phyloP scores from a whole-genome alignment of 192 early-diverging fungal species.

The Coemansia sp. region DNA sequence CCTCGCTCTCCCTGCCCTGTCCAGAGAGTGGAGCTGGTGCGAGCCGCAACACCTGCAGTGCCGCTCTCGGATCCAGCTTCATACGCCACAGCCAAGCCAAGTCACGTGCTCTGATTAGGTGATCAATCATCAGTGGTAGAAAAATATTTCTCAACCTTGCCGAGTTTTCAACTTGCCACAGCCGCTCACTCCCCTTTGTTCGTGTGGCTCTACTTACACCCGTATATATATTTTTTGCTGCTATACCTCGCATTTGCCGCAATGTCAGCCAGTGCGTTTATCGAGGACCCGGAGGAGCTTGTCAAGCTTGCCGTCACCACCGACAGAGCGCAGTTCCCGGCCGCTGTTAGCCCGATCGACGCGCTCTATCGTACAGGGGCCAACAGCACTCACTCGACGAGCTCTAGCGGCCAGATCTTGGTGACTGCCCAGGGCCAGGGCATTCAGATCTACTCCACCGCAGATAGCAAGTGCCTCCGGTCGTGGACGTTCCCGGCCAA shows the following conservation, averaged over 20 bases:
- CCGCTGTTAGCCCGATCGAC: slow-evolving; percentile 43
- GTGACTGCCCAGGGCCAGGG: slow-evolving; percentile 46
- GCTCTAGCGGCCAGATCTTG: slow-evolving; percentile 29
- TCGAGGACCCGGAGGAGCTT: slow-evolving; percentile 45
- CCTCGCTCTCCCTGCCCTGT: background rate
- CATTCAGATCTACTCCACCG: slow-evolving; percentile 43
- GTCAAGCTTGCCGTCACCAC: slow-evolving; percentile 46
- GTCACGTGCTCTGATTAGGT: slow-evolving; percentile 1
- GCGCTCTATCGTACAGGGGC: slow-evolving; percentile 13
- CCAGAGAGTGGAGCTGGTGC: background rate
- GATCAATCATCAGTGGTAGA: background rate
- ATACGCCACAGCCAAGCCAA: too few species aligned
- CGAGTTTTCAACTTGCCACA: background rate
- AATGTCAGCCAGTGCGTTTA: slow-evolving; percentile 37
- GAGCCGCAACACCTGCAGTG: background rate
- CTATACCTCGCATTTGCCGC: background rate
- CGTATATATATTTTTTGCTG: background rate
- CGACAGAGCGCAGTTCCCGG: slow-evolving; percentile 33
- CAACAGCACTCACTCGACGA: background rate
- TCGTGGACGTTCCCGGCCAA: slow-evolving; percentile 51
- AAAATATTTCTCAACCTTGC: background rate
- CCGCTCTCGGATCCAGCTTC: background rate
- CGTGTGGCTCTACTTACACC: background rate
- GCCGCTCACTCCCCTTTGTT: background rate
- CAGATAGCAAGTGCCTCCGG: slow-evolving; percentile 51